Percentiles rank a stretch among this genome's conserved stretches.
These are phyloP conservation scores for Jaltomata sinuosa DNA, from an alignment of 257 asterid species.

Conservation along the genomic window DNA sequence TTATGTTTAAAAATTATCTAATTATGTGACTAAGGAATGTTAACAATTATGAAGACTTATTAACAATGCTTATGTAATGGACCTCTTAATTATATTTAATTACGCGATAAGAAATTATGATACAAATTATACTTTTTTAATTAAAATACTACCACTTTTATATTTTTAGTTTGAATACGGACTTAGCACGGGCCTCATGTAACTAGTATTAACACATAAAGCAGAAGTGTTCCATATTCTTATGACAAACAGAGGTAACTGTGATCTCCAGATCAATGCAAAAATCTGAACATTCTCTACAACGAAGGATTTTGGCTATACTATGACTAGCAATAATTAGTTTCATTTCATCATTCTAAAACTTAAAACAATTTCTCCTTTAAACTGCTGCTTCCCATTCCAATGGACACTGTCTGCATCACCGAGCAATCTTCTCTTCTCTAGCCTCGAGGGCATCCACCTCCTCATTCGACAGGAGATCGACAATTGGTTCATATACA, in stretches of 20 bases:
- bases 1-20: too few species aligned
- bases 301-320: neutral
- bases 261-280: neutral
- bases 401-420: neutral
- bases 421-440: constrained; percentile 57
- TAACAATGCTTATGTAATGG: too few species aligned
- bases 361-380: neutral
- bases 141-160: too few species aligned
- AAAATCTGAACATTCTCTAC: neutral
- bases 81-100: too few species aligned
- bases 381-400: neutral
- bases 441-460: constrained; percentile 82
- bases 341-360: neutral
- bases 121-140: too few species aligned
- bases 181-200: too few species aligned
- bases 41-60: too few species aligned
- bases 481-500: constrained; percentile 66
- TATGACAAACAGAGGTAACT: neutral
- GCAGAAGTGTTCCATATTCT: neutral
- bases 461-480: constrained; percentile 73
- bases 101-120: too few species aligned
- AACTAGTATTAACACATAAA: too few species aligned
- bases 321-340: neutral
- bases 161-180: too few species aligned
- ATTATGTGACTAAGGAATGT: too few species aligned